Evolutionary conservation across 2,329 filamentous ascomycete species (phyloP), one percentile per base, ranked within the genome.

Genomic region (Colletotrichum chlorophyti): DNA sequence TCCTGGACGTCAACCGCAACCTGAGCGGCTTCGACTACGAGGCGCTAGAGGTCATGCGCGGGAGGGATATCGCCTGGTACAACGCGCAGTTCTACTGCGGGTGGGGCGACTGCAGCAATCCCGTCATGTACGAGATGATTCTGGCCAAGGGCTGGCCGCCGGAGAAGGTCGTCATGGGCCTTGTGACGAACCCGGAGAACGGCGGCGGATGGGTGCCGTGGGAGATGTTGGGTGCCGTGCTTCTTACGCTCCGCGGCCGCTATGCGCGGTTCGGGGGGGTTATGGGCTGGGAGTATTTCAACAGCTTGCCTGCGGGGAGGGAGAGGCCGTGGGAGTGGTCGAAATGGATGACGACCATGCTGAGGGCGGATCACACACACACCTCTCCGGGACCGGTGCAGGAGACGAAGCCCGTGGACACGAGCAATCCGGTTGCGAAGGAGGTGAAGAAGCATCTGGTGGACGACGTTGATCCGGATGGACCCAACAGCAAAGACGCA

Each of bases 211-310:
- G 76, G 63, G 77, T 84, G 9, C 68, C 70, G 5, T 78, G 77
- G 55, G 76, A 83, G 31, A 80, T 80, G 58, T 68, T 83, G 32
- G 74, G 74, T 1, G 61, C 67, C 7, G 78, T 81, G 0, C 68
- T 85, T 3, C 64, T 68, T 11, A 67, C 74, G 3, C 65, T 85
- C 23, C 67, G 72, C n/a, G 66, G 65, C 3, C 70, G 75, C 50
- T 91, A 91, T 66, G 83, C 84, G 1, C 76, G 77, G 1, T 95
- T 97, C 70, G 93, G 93, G 1, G 93, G 93, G 1, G 87, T 97
- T 6, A 95, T 95, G 87, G 92, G 92, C 3, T 97, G 93, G 93
- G 93, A 97, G 76, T 97, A 95, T 71, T 97, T 94, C 76, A 96
- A 96, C 76, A 85, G 88, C 53, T 71, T 87, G 57, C 90, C 91